phyloP scores from a whole-genome alignment of 768 basidiomycete genomes.

The Macrolepiota albuminosa region DNA sequence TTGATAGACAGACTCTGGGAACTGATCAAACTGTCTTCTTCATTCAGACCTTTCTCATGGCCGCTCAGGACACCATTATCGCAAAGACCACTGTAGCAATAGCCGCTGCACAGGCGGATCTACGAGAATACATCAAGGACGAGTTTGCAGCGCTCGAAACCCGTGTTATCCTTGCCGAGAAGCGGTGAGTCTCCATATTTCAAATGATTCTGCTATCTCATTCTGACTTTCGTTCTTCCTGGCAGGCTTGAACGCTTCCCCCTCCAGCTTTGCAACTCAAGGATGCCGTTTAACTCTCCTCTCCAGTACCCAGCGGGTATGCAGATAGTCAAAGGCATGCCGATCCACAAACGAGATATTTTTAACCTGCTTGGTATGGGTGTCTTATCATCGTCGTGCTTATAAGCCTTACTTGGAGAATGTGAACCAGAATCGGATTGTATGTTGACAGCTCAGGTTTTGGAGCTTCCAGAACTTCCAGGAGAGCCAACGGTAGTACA shows the following conservation, averaged over 20 bases:
- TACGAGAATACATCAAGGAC: not conserved
- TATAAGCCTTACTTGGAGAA: not conserved
- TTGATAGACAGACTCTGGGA: not conserved
- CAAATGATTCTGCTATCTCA: too few species aligned
- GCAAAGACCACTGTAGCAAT: not conserved
- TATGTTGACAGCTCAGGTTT: not conserved
- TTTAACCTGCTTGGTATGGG: not conserved
- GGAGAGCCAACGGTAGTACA: not conserved
- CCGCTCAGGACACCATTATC: not conserved
- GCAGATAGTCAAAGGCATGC: not conserved
- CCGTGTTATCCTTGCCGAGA: not conserved
- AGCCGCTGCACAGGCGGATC: not conserved
- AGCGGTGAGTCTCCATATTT: not conserved
- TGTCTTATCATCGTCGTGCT: not conserved
- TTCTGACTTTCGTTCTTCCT: not conserved
- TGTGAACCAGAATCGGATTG: not conserved
- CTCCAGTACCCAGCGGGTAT: not conserved
- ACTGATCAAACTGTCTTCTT: not conserved
- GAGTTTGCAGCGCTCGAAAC: not conserved
- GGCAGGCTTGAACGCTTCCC: not conserved
- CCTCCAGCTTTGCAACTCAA: not conserved
- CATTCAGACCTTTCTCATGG: not conserved
- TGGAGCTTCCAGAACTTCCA: not conserved
- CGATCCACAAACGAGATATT: constrained; percentile 1
- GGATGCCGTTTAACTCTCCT: constrained; percentile 3